These are phyloP conservation scores for Chrysochromulina parva DNA, from an alignment of 78 protist genomes.

Conservation along the genomic window DNA sequence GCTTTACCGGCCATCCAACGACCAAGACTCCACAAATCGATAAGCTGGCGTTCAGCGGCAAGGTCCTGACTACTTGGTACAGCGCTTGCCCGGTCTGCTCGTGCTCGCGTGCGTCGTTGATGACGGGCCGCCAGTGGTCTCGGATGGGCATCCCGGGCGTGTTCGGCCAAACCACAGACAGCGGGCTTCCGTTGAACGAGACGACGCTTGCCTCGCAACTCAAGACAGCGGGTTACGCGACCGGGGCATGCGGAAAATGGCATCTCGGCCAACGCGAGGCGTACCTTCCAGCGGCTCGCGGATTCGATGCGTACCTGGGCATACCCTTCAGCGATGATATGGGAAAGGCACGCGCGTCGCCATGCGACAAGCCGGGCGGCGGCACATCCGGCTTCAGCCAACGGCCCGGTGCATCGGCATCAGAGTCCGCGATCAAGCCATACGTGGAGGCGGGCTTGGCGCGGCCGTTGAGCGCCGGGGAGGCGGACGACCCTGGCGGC, in stretches of 20 bases:
- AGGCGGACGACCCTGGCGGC: background rate
- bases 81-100: constrained; percentile 2
- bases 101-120: constrained; percentile 8
- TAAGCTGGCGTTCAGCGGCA: constrained; percentile 7
- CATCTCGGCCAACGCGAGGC: background rate
- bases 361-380: background rate
- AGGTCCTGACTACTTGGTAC: background rate
- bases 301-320: background rate
- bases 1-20: constrained; percentile 6
- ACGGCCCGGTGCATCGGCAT: background rate
- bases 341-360: background rate
- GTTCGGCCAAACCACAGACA: background rate
- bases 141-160: background rate
- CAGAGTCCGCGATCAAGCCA: background rate
- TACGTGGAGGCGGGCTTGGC: background rate
- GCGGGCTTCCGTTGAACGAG: constrained; percentile 4
- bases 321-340: background rate
- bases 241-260: constrained; percentile 44
- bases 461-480: background rate
- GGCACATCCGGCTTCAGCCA: too few species aligned
- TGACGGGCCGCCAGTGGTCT: constrained; percentile 22
- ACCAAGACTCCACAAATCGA: constrained; percentile 28
- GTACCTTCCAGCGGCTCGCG: background rate
- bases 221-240: background rate
- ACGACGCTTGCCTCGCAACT: constrained; percentile 3